Percentiles rank a stretch among this genome's conserved stretches.
These are phyloP conservation scores for Solanum aculeatissimum DNA, from an alignment of 305 asterid species.

Conservation along the genomic window DNA sequence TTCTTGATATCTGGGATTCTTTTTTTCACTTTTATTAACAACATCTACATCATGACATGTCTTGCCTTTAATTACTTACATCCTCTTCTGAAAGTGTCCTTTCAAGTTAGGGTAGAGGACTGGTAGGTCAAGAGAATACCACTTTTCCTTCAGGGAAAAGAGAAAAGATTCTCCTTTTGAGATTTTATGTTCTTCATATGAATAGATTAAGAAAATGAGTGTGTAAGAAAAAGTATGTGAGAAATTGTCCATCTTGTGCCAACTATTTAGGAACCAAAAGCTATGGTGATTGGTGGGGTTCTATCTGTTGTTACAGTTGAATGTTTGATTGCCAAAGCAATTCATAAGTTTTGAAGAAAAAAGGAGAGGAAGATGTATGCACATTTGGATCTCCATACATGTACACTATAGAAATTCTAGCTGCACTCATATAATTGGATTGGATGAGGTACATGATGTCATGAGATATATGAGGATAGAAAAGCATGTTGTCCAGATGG, in stretches of 20 bases:
- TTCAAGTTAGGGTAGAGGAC: neutral
- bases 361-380: neutral
- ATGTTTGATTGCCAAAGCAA: neutral
- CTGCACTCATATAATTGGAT: neutral
- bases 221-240: neutral
- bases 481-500: neutral
- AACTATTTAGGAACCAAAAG: neutral
- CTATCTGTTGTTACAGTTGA: neutral
- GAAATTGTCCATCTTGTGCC: neutral
- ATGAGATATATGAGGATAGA: neutral
- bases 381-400: neutral
- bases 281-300: neutral
- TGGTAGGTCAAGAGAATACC: neutral
- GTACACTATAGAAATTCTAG: neutral
- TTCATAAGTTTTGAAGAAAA: neutral
- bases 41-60: neutral
- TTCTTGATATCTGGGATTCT: neutral
- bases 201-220: neutral
- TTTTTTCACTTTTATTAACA: neutral
- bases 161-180: neutral
- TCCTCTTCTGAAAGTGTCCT: neutral
- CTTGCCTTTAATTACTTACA: neutral
- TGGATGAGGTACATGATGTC: neutral
- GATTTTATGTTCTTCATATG: neutral
- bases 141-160: neutral